Conservation (phyloP, 2,329 filamentous ascomycete genomes). For the Botryotinia convoluta region DNA sequence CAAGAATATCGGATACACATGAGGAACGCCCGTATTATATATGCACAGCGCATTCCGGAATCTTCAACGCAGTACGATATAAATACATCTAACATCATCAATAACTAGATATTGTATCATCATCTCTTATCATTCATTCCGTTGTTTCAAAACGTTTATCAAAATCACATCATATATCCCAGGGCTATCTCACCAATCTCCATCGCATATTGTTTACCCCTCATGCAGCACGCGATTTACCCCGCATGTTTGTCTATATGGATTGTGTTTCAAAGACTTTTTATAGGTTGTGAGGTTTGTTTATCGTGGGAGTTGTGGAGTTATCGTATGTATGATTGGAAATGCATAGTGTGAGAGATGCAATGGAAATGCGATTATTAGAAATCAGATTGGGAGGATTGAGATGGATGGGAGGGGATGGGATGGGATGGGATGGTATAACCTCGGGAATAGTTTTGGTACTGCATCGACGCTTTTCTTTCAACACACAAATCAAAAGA, state of each 20-base stretch:
- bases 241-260: slow-evolving; percentile 4
- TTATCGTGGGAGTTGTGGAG: not conserved
- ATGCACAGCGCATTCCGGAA: not conserved
- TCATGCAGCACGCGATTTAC: slow-evolving; percentile 8
- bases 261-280: not conserved
- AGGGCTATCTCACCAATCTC: not conserved
- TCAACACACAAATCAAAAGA: not conserved
- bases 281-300: not conserved
- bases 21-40: not conserved
- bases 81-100: slow-evolving; percentile 1
- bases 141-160: not conserved
- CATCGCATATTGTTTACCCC: not conserved
- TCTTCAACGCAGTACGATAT: not conserved
- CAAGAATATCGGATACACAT: not conserved
- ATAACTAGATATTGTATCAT: not conserved
- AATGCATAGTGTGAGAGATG: not conserved
- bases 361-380: not conserved
- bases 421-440: not conserved
- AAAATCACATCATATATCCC: not conserved
- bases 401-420: not conserved
- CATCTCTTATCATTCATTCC: not conserved
- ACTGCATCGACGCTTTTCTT: not conserved
- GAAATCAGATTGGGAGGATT: not conserved
- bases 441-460: not conserved
- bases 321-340: not conserved